Base-by-base conservation (phyloP, 179 eudicot species). In the Patellifolia procumbens region DNA sequence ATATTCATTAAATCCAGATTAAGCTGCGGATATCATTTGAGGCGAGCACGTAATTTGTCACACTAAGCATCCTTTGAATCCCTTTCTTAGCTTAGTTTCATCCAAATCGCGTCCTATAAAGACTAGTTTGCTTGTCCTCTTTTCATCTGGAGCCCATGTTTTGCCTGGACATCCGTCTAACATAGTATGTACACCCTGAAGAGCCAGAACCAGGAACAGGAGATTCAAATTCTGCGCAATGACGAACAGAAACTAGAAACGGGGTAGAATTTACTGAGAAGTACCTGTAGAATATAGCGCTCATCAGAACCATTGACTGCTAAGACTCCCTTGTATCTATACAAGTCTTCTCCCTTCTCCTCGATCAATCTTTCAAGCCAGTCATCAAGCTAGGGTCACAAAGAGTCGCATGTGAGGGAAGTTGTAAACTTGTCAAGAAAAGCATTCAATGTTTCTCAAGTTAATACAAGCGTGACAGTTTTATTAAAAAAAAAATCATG, bases 291-390 rank as follows among this genome's bases (percentile, higher is more conserved):
- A 70, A 92, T 92, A 64, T 89, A 94, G 35, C 97, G 92, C 68
- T 83, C 76, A 67, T 89, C 88, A 66, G 93, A 89, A 64, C 79
- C 91, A 3, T 79, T 81, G 48, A 94, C 92, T 15, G 97, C 87
- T 45, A 94, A 70, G 68, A 94, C 89, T 51, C 98, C 98, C 80
- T 94, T 94, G 92, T 92, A 89, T 80, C 97, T 84, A 79, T 92
- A 92, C 79, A 92, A 72, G 74, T 94, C 97, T 32, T 94, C 98
- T 53, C 97, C 98, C 68, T 90, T 94, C 79, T 92, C 96, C 82
- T 92, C 97, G 1, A 90, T 79, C 70, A 90, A 70, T 75, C 94
- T 88, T 81, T 92, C 98, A 51, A 94, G 94, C 98, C 98, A 94
- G 85, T 94, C 97, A 75, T 94, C 97, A 78, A 94, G 87, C 98